Evolutionary conservation across 495 filamentous ascomycete genomes (phyloP).

Genomic region (Usnea hakonensis): DNA sequence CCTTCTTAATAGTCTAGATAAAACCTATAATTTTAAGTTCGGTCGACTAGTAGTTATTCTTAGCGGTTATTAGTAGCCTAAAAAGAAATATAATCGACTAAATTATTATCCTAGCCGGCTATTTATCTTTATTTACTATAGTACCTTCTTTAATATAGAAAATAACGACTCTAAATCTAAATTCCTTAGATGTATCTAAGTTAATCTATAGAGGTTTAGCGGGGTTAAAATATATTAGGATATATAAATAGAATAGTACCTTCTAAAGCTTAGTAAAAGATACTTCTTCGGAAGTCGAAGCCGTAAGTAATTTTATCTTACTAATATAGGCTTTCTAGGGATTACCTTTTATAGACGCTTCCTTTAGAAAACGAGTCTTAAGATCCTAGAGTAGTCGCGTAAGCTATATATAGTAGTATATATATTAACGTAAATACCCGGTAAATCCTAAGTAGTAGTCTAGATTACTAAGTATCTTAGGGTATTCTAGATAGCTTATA

Average conservation of each 20-base stretch:
- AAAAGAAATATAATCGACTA: conserved; percentile 7
- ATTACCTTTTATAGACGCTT: background rate
- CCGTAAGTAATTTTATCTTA: background rate
- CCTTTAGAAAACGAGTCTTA: conserved; percentile 1
- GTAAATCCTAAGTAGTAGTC: too few relatives aligned
- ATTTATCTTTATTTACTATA: background rate
- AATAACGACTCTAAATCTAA: background rate
- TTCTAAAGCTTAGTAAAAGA: background rate
- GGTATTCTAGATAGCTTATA: background rate
- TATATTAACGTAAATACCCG: background rate
- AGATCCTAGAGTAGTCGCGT: background rate
- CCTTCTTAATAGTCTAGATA: too few relatives aligned
- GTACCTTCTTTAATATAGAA: conserved; percentile 11
- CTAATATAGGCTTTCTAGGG: too few relatives aligned
- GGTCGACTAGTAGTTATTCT: conserved; percentile 8
- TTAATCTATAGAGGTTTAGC: background rate
- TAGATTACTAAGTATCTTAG: background rate
- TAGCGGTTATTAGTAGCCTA: background rate
- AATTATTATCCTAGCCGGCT: background rate
- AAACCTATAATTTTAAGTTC: background rate
- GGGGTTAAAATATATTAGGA: background rate
- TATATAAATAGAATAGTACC: background rate
- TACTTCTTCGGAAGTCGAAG: background rate
- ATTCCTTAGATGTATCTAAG: conserved; percentile 2
- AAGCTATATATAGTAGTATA: conserved; percentile 2